A percentile compares a stretch with the other conserved stretches of the same genome.
phyloP scores from a whole-genome alignment of 148 eudicot genomes.

The Rhododendron griersonianum region DNA sequence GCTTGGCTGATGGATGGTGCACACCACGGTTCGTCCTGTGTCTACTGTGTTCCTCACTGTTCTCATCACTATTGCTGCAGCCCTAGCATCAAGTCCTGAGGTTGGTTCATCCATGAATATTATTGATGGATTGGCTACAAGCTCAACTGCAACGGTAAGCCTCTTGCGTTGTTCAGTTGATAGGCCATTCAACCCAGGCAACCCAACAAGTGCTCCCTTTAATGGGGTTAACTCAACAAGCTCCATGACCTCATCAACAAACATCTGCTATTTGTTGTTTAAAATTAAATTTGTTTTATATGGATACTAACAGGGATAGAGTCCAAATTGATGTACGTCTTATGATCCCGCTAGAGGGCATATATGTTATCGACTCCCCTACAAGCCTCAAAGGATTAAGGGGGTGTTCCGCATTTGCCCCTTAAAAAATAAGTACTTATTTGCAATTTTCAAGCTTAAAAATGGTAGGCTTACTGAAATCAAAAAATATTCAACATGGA shows the following conservation, averaged over 20 bases:
- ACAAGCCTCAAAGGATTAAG: not conserved
- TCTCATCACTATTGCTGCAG: slow-evolving; percentile 67
- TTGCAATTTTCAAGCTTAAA: too few relatives aligned
- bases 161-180: slow-evolving; percentile 63
- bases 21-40: slow-evolving; percentile 62
- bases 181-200: slow-evolving; percentile 54
- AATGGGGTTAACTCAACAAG: slow-evolving; percentile 45
- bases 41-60: slow-evolving; percentile 62
- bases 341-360: not conserved
- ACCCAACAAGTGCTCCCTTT: slow-evolving; percentile 49
- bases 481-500: too few relatives aligned
- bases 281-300: not conserved
- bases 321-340: not conserved
- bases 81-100: slow-evolving; percentile 64
- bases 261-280: slow-evolving; percentile 34
- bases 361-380: not conserved
- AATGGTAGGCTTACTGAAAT: too few relatives aligned
- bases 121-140: slow-evolving; percentile 61
- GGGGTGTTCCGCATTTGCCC: too few relatives aligned
- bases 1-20: slow-evolving; percentile 69
- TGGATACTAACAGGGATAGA: not conserved
- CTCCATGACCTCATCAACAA: slow-evolving; percentile 56
- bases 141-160: slow-evolving; percentile 57
- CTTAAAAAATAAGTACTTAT: too few relatives aligned
- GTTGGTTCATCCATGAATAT: slow-evolving; percentile 73